Conservation (phyloP, 1,139 yeast species). For the Saccharomyces hybrid region DNA sequence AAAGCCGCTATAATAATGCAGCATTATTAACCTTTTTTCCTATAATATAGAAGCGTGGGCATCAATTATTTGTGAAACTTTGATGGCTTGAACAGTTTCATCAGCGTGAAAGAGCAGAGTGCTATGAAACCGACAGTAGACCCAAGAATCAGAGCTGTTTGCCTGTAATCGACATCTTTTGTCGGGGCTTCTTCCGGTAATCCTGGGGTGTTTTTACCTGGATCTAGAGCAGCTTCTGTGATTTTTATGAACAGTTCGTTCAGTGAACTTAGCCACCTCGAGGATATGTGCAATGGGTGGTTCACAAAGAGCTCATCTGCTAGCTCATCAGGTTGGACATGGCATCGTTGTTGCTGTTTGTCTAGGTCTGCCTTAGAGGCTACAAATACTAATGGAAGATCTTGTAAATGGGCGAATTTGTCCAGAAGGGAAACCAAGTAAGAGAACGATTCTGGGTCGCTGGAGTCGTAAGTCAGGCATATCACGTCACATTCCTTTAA, state of each 20-base stretch:
- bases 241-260: conserved; percentile 79
- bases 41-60: neutral
- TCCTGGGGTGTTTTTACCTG: conserved; percentile 74
- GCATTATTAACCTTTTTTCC: no score
- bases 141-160: conserved; percentile 50
- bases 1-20: neutral
- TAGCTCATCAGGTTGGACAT: conserved; percentile 79
- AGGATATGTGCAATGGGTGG: conserved; percentile 82
- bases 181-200: conserved; percentile 60
- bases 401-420: conserved; percentile 51
- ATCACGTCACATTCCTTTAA: conserved; percentile 84
- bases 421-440: conserved; percentile 62
- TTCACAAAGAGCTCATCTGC: conserved; percentile 47
- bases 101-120: conserved; percentile 20
- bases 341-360: conserved; percentile 86
- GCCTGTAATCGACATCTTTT: conserved; percentile 37
- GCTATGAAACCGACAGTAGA: conserved; percentile 52
- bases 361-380: conserved; percentile 93
- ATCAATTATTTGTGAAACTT: conserved; percentile 3
- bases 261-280: conserved; percentile 80
- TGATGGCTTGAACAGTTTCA: conserved; percentile 16
- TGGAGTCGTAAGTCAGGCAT: conserved; percentile 84
- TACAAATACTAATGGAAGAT: conserved; percentile 77
- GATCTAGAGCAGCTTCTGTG: conserved; percentile 81
- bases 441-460: conserved; percentile 92